phyloP scores from a whole-genome alignment of 495 filamentous ascomycete genomes.

The Staphylotrichum longicolle region DNA sequence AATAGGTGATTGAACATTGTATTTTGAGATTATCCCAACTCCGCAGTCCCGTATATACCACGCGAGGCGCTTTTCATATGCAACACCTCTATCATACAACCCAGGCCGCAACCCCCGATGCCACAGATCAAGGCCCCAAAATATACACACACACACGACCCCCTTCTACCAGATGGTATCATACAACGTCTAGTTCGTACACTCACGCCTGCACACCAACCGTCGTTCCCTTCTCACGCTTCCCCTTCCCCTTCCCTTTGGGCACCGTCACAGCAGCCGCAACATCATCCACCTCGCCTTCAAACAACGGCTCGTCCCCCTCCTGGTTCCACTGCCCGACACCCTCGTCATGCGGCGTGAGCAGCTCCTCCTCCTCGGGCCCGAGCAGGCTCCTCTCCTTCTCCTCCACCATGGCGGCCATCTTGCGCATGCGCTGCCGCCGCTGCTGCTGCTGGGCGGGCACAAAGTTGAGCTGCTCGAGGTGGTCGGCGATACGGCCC shows the following conservation, averaged over 20 bases:
- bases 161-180: too few species aligned
- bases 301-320: slow-evolving; percentile 34
- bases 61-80: too few species aligned
- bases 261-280: not conserved
- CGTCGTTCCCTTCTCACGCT: not conserved
- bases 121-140: too few species aligned
- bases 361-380: slow-evolving; percentile 15
- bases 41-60: too few species aligned
- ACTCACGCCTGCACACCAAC: too few species aligned
- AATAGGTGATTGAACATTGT: too few species aligned
- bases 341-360: slow-evolving; percentile 27
- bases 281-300: slow-evolving; percentile 4
- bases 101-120: too few species aligned
- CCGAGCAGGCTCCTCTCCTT: slow-evolving; percentile 19
- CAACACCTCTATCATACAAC: too few species aligned
- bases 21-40: too few species aligned
- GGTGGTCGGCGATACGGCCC: slow-evolving; percentile 65
- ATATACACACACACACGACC: too few species aligned
- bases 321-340: slow-evolving; percentile 31
- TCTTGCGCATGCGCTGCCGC: slow-evolving; percentile 24
- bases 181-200: too few species aligned
- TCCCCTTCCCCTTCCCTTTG: not conserved
- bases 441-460: slow-evolving; percentile 18
- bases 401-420: slow-evolving; percentile 18
- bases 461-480: slow-evolving; percentile 44